Evolutionary conservation across 352 stramenopile species (phyloP).

Genomic region (Pythium diclinum): DNA sequence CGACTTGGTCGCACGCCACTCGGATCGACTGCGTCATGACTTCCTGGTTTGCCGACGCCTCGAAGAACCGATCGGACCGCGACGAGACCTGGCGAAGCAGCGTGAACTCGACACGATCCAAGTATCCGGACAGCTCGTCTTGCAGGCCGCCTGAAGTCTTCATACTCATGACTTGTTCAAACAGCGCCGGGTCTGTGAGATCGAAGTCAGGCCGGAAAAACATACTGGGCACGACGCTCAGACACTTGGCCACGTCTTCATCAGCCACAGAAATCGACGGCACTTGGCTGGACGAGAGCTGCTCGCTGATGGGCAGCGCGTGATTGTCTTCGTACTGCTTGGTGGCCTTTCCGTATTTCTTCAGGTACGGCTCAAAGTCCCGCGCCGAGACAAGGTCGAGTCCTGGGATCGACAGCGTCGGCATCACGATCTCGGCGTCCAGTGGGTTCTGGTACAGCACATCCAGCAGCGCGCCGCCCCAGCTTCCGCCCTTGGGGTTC

Average conservation of each 20-base stretch:
- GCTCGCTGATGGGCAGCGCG: constrained; percentile 66
- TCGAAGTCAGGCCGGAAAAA: constrained; percentile 82
- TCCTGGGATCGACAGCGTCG: constrained; percentile 54
- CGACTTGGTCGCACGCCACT: constrained; percentile 76
- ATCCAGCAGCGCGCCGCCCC: constrained; percentile 66
- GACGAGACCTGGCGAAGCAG: constrained; percentile 83
- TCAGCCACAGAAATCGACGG: constrained; percentile 76
- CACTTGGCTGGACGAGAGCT: constrained; percentile 82
- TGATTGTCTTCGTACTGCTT: constrained; percentile 77
- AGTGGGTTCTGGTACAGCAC: constrained; percentile 63
- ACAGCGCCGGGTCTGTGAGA: constrained; percentile 67
- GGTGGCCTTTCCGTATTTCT: constrained; percentile 61
- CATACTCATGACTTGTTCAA: constrained; percentile 82
- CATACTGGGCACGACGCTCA: constrained; percentile 69
- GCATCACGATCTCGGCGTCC: constrained; percentile 62
- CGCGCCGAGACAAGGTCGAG: constrained; percentile 48
- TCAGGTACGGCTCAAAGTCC: constrained; percentile 80
- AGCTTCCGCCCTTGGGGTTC: constrained; percentile 69
- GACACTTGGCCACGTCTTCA: constrained; percentile 79
- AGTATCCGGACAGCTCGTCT: constrained; percentile 76
- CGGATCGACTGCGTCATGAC: constrained; percentile 84
- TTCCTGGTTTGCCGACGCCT: constrained; percentile 79
- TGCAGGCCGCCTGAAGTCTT: constrained; percentile 49
- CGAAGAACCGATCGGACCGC: constrained; percentile 81
- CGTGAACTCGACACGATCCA: constrained; percentile 84